Base-by-base conservation (phyloP, 192 early-diverging fungal species). In the Coemansia sp. region DNA sequence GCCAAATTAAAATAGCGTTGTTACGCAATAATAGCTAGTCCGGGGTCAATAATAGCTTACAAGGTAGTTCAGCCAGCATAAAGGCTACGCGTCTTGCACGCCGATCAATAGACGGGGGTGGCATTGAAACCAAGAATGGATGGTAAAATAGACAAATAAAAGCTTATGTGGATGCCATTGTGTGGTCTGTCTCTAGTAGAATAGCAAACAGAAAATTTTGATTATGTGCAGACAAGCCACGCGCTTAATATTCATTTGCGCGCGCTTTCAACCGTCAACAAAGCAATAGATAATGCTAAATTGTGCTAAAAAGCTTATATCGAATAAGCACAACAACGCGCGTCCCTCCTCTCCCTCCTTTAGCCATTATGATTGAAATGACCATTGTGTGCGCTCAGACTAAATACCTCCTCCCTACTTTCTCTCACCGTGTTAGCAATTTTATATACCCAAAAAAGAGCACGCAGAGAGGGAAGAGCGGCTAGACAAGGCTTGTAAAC, bases 321-420 rank as follows among this genome's bases (percentile, higher is more conserved):
- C 16, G 15, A 60, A n/a, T 8, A 31, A 60, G 31, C 57, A 60
- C 57, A 60, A 33, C 53, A 57, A 60, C 57, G 15, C 13, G 20
- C 9, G 15, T 60, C 57, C 57, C 57, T 60, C 57, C 12, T 34
- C 33, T 60, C 57, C 57, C 57, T 60, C 57, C 57, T 33, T 18
- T 34, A 33, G 6, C 6, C 16, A 31, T 60, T 34, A n/a, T 60
- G 5, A 36, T 60, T 3, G 15, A 36, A 60, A 27, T 18, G 31
- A 2, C 18, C 55, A 58, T 58, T 58, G 31, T 58, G 10, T 31
- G 15, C 12, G 55, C 16, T 58, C 29, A 5, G 55, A 3, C 27
- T 34, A 16, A 36, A 9, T 60, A 24, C 1, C 52, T 24, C 12
- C 13, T 29, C 24, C 52, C 52, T 29, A 29, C 22, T 29, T 3